These are phyloP conservation scores for Closterium sp. DNA, from an alignment of 139 green algal species.

Conservation along the genomic window DNA sequence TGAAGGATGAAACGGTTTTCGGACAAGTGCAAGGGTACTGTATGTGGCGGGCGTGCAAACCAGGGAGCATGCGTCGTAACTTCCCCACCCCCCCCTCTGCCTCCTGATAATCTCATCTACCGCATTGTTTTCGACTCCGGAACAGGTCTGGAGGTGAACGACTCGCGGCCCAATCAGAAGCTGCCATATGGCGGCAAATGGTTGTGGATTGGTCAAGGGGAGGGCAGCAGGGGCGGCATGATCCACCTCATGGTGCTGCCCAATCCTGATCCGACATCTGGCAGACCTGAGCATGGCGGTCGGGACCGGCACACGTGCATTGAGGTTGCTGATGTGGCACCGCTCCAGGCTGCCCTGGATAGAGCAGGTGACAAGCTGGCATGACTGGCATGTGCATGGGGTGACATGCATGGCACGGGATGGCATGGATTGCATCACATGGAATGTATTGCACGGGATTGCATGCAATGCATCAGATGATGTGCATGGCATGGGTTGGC, in stretches of 20 bases:
- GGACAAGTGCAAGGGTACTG: too few species aligned
- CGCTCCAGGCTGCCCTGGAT: conserved; percentile 30
- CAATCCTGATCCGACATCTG: conserved; percentile 49
- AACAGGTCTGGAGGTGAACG: conserved; percentile 38
- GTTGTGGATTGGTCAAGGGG: conserved; percentile 46
- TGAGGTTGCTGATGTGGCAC: conserved; percentile 9
- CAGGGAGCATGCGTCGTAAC: not conserved
- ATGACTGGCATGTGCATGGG: not conserved
- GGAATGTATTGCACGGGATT: not conserved
- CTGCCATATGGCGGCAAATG: conserved; percentile 49
- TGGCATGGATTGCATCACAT: not conserved
- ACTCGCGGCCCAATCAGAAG: conserved; percentile 44
- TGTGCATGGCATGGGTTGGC: too few species aligned
- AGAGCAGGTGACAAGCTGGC: not conserved
- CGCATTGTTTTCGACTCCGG: not conserved
- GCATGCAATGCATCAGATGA: not conserved
- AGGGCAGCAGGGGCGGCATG: conserved; percentile 25
- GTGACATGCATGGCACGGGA: not conserved
- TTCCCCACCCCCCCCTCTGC: not conserved
- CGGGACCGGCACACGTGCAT: conserved; percentile 46
- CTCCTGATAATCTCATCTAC: not conserved
- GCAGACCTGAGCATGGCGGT: conserved; percentile 51
- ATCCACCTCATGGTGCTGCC: conserved; percentile 61
- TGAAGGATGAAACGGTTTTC: not conserved
- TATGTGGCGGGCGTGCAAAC: not conserved